phyloP scores from a whole-genome alignment of 2,329 filamentous ascomycete species.

The Ophiostoma australiae region DNA sequence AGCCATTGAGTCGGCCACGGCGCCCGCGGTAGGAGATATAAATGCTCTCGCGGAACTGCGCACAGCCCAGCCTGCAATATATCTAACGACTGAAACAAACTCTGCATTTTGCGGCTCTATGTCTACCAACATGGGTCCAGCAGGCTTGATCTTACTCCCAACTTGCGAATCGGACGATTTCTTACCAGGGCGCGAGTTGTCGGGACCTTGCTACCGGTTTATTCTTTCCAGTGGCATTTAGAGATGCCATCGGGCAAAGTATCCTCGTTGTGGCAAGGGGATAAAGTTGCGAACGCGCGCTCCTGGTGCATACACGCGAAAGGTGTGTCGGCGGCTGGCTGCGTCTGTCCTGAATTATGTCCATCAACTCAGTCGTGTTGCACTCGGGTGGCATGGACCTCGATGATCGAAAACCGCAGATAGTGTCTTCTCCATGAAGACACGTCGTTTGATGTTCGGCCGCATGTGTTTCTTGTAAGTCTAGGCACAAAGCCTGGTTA shows the following conservation, averaged over 20 bases:
- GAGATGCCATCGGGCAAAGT: background rate
- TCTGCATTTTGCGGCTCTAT: background rate
- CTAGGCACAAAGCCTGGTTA: background rate
- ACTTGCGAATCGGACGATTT: background rate
- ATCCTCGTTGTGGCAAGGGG: background rate
- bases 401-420: too few relatives aligned
- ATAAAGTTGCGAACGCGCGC: too few relatives aligned
- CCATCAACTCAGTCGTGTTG: background rate
- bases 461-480: background rate
- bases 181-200: background rate
- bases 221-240: too few relatives aligned
- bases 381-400: background rate
- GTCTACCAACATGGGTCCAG: background rate
- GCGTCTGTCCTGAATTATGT: background rate
- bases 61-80: background rate
- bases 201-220: too few relatives aligned
- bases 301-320: background rate
- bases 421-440: background rate
- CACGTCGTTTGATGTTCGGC: background rate
- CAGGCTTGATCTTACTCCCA: background rate
- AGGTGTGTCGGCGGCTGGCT: too few relatives aligned
- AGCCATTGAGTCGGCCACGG: background rate
- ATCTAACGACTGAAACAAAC: background rate
- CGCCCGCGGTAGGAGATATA: background rate
- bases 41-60: background rate